Percentiles rank a stretch among this genome's conserved stretches.
phyloP scores from a whole-genome alignment of 2,329 filamentous ascomycete genomes.

The Arthrobotrys conoides region DNA sequence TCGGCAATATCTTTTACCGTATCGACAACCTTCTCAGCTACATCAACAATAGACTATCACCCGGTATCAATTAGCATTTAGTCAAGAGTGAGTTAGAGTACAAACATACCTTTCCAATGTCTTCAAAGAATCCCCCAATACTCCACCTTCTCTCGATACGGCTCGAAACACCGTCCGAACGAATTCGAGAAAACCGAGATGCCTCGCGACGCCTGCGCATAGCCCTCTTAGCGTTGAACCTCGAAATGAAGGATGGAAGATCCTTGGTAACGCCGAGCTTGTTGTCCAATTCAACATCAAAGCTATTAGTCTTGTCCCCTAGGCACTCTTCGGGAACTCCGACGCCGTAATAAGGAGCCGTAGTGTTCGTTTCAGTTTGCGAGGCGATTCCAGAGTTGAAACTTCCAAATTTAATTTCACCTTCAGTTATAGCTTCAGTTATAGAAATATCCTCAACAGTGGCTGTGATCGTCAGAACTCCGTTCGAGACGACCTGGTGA shows the following conservation, averaged over 20 bases:
- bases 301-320: constrained; percentile 42
- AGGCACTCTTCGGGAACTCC: constrained; percentile 49
- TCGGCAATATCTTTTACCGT: constrained; percentile 45
- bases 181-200: constrained; percentile 25
- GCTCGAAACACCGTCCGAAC: neutral
- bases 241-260: constrained; percentile 17
- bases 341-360: constrained; percentile 42
- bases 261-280: constrained; percentile 27
- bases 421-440: constrained; percentile 43
- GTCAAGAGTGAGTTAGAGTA: neutral
- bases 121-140: constrained; percentile 52
- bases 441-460: constrained; percentile 34
- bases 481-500: constrained; percentile 15
- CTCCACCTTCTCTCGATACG: constrained; percentile 50
- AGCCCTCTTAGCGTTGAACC: constrained; percentile 31
- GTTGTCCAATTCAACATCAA: constrained; percentile 43
- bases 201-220: constrained; percentile 40
- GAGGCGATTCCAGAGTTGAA: constrained; percentile 30
- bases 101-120: constrained; percentile 42
- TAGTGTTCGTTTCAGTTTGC: constrained; percentile 18
- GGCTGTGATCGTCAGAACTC: constrained; percentile 26
- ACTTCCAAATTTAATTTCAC: constrained; percentile 56
- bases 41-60: constrained; percentile 29
- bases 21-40: constrained; percentile 33
- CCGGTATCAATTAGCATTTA: constrained; percentile 20